Conservation (phyloP, 2,329 filamentous ascomycete genomes). For the Pseudocercospora pini-densiflorae region DNA sequence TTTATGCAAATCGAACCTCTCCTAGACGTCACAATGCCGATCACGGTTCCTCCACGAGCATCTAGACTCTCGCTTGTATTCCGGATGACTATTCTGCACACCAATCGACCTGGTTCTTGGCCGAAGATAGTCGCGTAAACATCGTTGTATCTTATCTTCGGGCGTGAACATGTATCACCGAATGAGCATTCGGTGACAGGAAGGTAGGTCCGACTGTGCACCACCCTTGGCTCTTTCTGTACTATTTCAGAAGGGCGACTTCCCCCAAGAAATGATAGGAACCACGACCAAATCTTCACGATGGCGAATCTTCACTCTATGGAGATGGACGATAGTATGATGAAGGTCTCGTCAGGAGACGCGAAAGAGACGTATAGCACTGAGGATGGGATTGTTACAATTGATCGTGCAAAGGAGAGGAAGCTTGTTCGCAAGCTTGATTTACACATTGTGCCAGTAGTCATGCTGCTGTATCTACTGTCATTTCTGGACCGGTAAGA, state of each 20-base stretch:
- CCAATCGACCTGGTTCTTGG: background rate
- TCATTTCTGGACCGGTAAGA: slow-evolving; percentile 73
- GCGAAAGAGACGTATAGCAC: background rate
- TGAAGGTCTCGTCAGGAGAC: background rate
- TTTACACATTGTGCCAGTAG: slow-evolving; percentile 64
- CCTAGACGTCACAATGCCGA: background rate
- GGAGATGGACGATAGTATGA: background rate
- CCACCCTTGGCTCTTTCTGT: background rate
- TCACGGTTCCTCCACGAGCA: background rate
- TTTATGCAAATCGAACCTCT: background rate
- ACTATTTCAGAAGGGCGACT: background rate
- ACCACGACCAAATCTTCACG: background rate
- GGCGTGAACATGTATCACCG: background rate
- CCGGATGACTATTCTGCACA: background rate
- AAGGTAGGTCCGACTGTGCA: background rate
- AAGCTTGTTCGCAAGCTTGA: slow-evolving; percentile 69
- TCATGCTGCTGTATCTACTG: slow-evolving; percentile 74
- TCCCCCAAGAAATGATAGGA: background rate
- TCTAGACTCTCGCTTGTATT: background rate
- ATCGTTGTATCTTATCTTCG: background rate
- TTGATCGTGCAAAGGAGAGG: slow-evolving; percentile 52
- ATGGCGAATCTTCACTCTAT: background rate
- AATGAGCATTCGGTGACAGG: background rate
- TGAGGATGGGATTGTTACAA: slow-evolving; percentile 8
- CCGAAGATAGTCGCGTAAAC: background rate